phyloP scores from a whole-genome alignment of 2,329 filamentous ascomycete genomes.

The Elsinoe arachidis region DNA sequence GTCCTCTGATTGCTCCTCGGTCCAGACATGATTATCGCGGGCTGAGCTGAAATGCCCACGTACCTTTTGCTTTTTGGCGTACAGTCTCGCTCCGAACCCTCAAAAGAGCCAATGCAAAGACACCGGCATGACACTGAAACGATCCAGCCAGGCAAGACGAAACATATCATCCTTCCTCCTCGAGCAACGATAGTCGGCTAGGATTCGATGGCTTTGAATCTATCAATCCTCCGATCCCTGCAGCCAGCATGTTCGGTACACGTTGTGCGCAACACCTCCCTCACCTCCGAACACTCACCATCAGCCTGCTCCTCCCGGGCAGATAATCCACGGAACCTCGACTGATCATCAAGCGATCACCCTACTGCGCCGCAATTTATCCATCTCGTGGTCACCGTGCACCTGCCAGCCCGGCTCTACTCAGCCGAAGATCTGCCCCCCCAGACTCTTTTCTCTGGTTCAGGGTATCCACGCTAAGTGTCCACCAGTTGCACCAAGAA shows the following conservation, averaged over 20 bases:
- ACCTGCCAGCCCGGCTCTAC: not conserved
- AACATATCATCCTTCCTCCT: constrained; percentile 1
- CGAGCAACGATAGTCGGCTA: constrained; percentile 1
- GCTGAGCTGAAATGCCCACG: not conserved
- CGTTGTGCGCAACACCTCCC: not conserved
- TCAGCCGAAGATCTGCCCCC: not conserved
- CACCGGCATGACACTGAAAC: not conserved
- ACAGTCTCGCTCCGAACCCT: not conserved
- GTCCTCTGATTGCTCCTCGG: not conserved
- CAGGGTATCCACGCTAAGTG: not conserved
- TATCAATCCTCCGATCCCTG: not conserved
- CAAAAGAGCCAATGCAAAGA: not conserved
- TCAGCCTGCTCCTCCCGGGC: not conserved
- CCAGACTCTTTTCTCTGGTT: not conserved
- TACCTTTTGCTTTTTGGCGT: not conserved
- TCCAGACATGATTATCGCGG: not conserved
- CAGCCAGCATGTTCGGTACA: not conserved
- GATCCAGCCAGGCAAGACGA: not conserved
- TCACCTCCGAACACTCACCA: not conserved
- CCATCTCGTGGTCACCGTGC: not conserved
- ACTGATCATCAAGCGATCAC: not conserved
- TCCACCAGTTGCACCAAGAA: not conserved
- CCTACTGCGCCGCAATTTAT: constrained; percentile 4
- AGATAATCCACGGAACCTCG: not conserved
- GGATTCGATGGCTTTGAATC: not conserved